Percentiles rank a stretch among this genome's conserved stretches.
Conservation (phyloP, 257 asterid species). For the Plantago major region DNA sequence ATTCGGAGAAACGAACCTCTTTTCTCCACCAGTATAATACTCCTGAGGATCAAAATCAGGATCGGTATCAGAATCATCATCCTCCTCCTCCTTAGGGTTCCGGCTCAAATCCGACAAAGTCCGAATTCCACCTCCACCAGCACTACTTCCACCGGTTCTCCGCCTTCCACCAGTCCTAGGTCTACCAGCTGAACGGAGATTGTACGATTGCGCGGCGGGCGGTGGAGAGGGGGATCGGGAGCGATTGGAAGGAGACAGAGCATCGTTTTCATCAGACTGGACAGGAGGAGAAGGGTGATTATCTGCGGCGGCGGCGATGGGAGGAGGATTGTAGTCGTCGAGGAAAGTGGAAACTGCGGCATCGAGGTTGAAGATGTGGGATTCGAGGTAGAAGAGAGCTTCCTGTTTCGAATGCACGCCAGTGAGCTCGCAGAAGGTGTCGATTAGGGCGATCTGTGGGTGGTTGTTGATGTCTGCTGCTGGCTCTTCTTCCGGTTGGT, state of each 20-base stretch:
- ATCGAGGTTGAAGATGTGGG: conserved; percentile 79
- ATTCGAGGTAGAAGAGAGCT: conserved; percentile 75
- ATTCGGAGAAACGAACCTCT: conserved; percentile 41
- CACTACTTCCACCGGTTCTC: conserved; percentile 28
- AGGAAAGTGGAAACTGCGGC: conserved; percentile 84
- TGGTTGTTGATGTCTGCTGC: conserved; percentile 25
- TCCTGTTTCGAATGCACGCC: conserved; percentile 56
- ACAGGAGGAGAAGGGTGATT: conserved; percentile 21
- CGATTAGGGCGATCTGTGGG: conserved; percentile 40
- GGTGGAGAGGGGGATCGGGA: conserved; percentile 52
- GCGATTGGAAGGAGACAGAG: conserved; percentile 32
- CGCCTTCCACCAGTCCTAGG: conserved; percentile 28
- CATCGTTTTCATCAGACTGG: conserved; percentile 28
- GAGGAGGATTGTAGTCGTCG: conserved; percentile 36
- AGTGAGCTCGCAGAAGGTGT: conserved; percentile 71
- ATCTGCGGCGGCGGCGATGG: conserved; percentile 13
- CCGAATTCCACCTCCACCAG: conserved; percentile 39
- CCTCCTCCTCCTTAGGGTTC: conserved; percentile 35
- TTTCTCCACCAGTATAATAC: conserved; percentile 79
- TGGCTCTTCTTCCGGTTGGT: conserved; percentile 31
- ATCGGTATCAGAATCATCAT: conserved; percentile 51
- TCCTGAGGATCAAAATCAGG: conserved; percentile 76
- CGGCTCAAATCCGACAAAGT: conserved; percentile 70
- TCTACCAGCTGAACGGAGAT: conserved; percentile 38
- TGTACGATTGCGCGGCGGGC: conserved; percentile 34